Percentiles rank a stretch among this genome's conserved stretches.
These are phyloP conservation scores for Phoma sp. DNA, from an alignment of 2,329 filamentous ascomycete species.

Conservation along the genomic window DNA sequence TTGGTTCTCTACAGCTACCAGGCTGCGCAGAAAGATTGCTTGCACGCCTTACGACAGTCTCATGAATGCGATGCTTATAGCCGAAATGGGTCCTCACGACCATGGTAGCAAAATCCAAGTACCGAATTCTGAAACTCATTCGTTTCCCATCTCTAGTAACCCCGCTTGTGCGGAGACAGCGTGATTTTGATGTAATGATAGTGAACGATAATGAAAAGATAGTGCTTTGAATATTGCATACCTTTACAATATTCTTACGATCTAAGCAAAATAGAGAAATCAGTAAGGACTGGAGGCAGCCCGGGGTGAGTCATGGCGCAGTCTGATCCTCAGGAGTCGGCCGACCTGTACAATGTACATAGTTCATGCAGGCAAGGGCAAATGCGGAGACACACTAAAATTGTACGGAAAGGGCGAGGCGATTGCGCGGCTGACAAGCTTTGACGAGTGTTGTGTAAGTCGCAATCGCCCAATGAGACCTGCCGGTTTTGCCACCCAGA, in stretches of 20 bases:
- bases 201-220: too few species aligned
- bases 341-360: slow-evolving; percentile 12
- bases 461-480: slow-evolving; percentile 6
- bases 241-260: too few species aligned
- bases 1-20: not conserved
- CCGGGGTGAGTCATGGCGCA: not conserved
- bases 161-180: not conserved
- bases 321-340: slow-evolving; percentile 9
- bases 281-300: too few species aligned
- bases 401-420: slow-evolving; percentile 7
- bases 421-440: slow-evolving; percentile 18
- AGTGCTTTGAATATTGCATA: too few species aligned
- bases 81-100: not conserved
- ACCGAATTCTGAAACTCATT: not conserved
- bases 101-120: not conserved
- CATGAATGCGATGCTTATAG: not conserved
- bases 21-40: not conserved
- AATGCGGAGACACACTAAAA: slow-evolving; percentile 13
- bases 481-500: slow-evolving; percentile 8
- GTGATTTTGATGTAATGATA: too few species aligned
- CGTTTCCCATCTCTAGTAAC: not conserved
- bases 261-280: too few species aligned
- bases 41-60: not conserved
- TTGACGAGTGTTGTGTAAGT: slow-evolving; percentile 22
- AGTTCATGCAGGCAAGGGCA: slow-evolving; percentile 15